These are phyloP conservation scores for Termitomyces eurrhizus DNA, from an alignment of 768 basidiomycete species.

Conservation along the genomic window DNA sequence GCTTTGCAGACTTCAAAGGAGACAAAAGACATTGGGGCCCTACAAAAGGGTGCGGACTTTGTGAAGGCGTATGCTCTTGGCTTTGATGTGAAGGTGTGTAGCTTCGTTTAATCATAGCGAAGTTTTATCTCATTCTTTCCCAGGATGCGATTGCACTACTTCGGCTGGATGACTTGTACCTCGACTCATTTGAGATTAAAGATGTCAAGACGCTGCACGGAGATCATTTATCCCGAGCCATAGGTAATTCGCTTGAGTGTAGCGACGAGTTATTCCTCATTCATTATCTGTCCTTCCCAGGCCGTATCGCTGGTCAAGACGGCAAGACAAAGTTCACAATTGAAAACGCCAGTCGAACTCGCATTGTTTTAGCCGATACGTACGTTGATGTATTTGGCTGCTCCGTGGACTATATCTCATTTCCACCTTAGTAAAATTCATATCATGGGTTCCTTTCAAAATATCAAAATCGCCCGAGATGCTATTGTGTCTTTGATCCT, in stretches of 20 bases:
- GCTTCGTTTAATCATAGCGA: not conserved
- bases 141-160: slow-evolving; percentile 95
- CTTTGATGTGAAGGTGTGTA: slow-evolving; percentile 86
- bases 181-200: slow-evolving; percentile 98
- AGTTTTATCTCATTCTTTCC: not conserved
- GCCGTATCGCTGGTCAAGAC: slow-evolving; percentile 97
- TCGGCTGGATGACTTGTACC: slow-evolving; percentile 93
- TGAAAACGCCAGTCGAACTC: slow-evolving; percentile 93
- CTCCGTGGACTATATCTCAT: slow-evolving; percentile 1
- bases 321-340: slow-evolving; percentile 99
- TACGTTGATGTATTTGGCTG: slow-evolving; percentile 35
- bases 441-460: slow-evolving; percentile 97
- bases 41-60: slow-evolving; percentile 98
- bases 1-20: slow-evolving; percentile 80
- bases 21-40: slow-evolving; percentile 86
- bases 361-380: slow-evolving; percentile 99
- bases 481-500: slow-evolving; percentile 94
- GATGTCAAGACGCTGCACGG: slow-evolving; percentile 98
- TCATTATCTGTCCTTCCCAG: slow-evolving; percentile 31
- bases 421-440: slow-evolving; percentile 74
- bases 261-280: not conserved
- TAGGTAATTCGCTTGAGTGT: slow-evolving; percentile 49
- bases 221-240: slow-evolving; percentile 96
- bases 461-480: slow-evolving; percentile 96
- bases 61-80: slow-evolving; percentile 92